A percentile compares a stretch with the other conserved stretches of the same genome.
Evolutionary conservation across 345 rosid genomes (phyloP).

Genomic region (Citrus reticulata): DNA sequence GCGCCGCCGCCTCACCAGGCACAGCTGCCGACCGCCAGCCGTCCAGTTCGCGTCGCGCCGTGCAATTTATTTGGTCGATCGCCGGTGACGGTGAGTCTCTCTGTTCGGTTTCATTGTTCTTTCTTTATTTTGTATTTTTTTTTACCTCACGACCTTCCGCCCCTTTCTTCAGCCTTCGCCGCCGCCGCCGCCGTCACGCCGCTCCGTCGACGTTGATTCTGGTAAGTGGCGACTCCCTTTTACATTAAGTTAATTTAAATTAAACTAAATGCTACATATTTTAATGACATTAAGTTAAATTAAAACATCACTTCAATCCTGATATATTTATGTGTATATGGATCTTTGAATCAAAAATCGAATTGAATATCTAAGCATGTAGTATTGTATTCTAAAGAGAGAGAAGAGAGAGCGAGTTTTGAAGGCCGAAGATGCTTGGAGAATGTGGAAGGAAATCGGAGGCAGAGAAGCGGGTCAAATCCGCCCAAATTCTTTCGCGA

Average conservation of each 20-base stretch:
- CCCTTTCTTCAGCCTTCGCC: not conserved
- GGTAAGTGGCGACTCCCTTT: not conserved
- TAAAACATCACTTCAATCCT: too few species aligned
- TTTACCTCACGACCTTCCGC: not conserved
- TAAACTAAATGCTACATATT: not conserved
- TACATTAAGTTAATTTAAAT: not conserved
- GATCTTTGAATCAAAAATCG: not conserved
- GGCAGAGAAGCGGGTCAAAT: slow-evolving; percentile 81
- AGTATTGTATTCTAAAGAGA: not conserved
- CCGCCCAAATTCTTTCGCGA: slow-evolving; percentile 56
- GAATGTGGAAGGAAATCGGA: slow-evolving; percentile 86
- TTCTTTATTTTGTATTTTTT: too few species aligned
- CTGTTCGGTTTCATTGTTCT: not conserved
- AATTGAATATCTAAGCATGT: not conserved
- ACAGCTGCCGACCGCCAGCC: not conserved
- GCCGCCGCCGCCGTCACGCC: not conserved
- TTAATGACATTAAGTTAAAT: not conserved
- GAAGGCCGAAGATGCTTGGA: slow-evolving; percentile 61
- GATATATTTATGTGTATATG: not conserved
- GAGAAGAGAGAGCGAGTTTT: not conserved
- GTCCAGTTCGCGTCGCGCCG: not conserved
- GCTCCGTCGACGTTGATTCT: not conserved
- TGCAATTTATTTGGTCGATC: not conserved
- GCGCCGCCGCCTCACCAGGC: not conserved
- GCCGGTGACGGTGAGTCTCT: not conserved